Base-by-base conservation (phyloP, 345 rosid genomes). In the Viola odorata region DNA sequence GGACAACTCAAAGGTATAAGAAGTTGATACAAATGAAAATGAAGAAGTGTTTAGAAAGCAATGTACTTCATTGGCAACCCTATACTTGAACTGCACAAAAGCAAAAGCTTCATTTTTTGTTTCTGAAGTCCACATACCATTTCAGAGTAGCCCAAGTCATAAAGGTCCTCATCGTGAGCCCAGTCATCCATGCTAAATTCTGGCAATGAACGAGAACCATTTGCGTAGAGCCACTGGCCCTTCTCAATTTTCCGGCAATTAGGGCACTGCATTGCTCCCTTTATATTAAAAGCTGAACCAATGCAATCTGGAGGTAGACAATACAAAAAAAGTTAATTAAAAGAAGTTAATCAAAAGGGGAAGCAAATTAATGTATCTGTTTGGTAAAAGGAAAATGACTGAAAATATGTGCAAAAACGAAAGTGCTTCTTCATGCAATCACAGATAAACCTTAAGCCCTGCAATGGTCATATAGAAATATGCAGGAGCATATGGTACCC, bases 221-320 rank as follows among this genome's bases (percentile, higher is more conserved):
- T 86, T 41, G 95, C 95, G 62, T 78, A 95, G 58, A 94, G 99
- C 99, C 99, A 94, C 65, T 90, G 96, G 50, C 99, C 99, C 78
- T 90, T 95, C 67, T 95, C 99, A 71, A 88, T 78, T 83, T 90
- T 90, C 45, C 97, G 86, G 69, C 99, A 95, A 71, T 88, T 95
- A 2, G 99, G 99, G 80, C 99, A 95, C 60, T 95, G 97, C 99
- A 94, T 94, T 13, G 85, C 80, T 2, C 99, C 99, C 80, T 94
- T 94, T 55, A 78, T 74, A 75, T 94, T 94, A 80, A 94, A 94
- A 9, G 99, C 99, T 50, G 99, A 94, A 48, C 99, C 99, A 63
- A 94, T 94, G 75, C 99, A 94, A 70, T 94, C 99, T 94, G 82
- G 58, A 63, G 23, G 58, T 48, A 55, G 61, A 55, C 62, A 71